Base-by-base conservation (phyloP, 768 basidiomycete genomes). In the Erythrobasidium yunnanense region DNA sequence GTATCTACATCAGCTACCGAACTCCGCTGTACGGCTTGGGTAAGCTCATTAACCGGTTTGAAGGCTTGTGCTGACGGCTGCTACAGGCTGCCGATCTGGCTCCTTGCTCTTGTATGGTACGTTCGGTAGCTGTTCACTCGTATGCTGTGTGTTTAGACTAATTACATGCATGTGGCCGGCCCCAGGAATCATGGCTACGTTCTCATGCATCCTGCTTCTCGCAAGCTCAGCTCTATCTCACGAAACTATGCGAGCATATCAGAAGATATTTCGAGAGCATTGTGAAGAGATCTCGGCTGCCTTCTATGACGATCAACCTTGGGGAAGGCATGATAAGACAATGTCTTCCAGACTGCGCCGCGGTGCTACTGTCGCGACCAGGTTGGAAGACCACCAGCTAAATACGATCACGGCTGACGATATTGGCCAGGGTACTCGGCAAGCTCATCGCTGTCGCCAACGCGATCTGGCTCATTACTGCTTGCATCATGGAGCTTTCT, bases 1-100 rank as follows among this genome's bases (percentile, higher is more conserved):
- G 54, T 25, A 55, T 55, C 29, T 55, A 55, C 54, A 25, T 55
- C 34, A 55, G 54, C 54, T 55, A 55, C 27, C 15, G 34, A 11
- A 55, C 54, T 15, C 54, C 54, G 7, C 34, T 11, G 15, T 8
- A 27, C 17, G 54, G 54, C 11, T 35, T 55, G 34, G 54, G 50
- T 52, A 30, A 23, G 50, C 22, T 52, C 29, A 8, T 8, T 8
- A 52, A 25, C 29, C 20, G 50, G 27, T 30, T 13, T 8, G 20
- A 23, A 8, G 13, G 27, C 25, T 52, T 52, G 8, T 52, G 50
- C 7, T 20, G 50, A 22, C 29, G 38, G n/a, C 50, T 8, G 15
- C 25, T 8, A 23, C 50, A 52, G 50, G 54, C 11, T 55, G 54
- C 23, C 54, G 54, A 8, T 55, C 54, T 8, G 54, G 54, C 8